A percentile compares a stretch with the other conserved stretches of the same genome.
phyloP scores from a whole-genome alignment of 1,284 basidiomycete genomes.

The Pholiota adiposa region DNA sequence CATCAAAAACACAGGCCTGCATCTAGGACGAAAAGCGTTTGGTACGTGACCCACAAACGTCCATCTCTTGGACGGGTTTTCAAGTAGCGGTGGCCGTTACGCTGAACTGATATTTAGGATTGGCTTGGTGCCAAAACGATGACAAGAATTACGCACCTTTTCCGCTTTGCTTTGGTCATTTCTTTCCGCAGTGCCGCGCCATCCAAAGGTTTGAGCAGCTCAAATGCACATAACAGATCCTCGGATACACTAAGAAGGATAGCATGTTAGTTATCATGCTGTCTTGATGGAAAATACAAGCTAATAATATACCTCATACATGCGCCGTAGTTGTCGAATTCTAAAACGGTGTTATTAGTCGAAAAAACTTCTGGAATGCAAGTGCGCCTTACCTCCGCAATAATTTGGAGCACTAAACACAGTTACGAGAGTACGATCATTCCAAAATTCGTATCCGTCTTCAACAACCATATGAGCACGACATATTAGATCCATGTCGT shows the following conservation, averaged over 20 bases:
- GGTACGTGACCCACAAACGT: neutral
- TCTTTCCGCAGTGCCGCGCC: slow-evolving; percentile 96
- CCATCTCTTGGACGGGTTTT: slow-evolving; percentile 7
- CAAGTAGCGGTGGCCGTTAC: slow-evolving; percentile 41
- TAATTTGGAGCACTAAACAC: slow-evolving; percentile 99
- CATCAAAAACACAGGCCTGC: slow-evolving; percentile 17
- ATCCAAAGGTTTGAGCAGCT: slow-evolving; percentile 95
- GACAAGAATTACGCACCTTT: slow-evolving; percentile 62
- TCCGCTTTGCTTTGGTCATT: slow-evolving; percentile 98
- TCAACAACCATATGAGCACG: slow-evolving; percentile 99
- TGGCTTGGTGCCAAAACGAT: slow-evolving; percentile 13
- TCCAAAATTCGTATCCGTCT: slow-evolving; percentile 99
- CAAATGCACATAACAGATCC: slow-evolving; percentile 96
- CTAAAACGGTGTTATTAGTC: slow-evolving; percentile 42
- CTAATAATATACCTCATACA: slow-evolving; percentile 74
- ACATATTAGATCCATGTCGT: slow-evolving; percentile 99
- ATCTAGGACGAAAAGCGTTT: slow-evolving; percentile 1
- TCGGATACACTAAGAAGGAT: slow-evolving; percentile 81
- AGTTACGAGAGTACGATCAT: slow-evolving; percentile 96
- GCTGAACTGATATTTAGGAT: slow-evolving; percentile 12
- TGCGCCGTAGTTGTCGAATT: slow-evolving; percentile 98
- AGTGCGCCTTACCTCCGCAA: slow-evolving; percentile 79
- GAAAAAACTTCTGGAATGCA: slow-evolving; percentile 5
- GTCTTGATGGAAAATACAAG: slow-evolving; percentile 5
- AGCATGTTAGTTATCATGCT: slow-evolving; percentile 11